Evolutionary conservation across 139 green algal species (phyloP), one percentile per base, ranked within the genome.

Genomic region (Gonium pectorale): DNA sequence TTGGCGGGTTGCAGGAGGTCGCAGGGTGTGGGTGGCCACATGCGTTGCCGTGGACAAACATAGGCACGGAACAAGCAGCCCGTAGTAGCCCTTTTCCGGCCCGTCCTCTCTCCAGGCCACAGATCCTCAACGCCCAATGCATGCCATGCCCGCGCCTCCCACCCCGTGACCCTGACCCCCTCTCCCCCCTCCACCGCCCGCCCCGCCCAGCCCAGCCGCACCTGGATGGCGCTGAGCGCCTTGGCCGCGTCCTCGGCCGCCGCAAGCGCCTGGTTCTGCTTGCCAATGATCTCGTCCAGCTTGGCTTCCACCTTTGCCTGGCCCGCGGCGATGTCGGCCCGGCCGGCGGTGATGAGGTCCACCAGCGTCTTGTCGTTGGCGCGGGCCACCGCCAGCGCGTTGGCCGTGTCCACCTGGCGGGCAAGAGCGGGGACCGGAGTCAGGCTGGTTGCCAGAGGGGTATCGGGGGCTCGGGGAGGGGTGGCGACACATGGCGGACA

Each of bases 241-340:
- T 31, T 59, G 1, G 56, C 49, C 19, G 86, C 83, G 41, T 79
- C 51, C 38, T 89, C 64, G 33, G 86, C 86, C n/a, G 79, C 80
- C 26, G 86, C 74, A n/a, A 88, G 70, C 59, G 88, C 85, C 66
- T 89, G 49, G 60, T 93, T 78, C 86, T 93, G 92, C 83, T 93
- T 94, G 71, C 92, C 89, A 29, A 96, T 89, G 78, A 95, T 95
- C 83, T 89, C 84, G 51, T 93, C 86, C 54, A 96, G 89, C 81
- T 93, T 88, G 59, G 59, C 49, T 59, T 92, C 89, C 7, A 95
- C 86, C 0, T 69, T 54, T 13, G 81, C 43, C 86, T 95, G 91
- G 24, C 90, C 90, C 2, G 83, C 44, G 29, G 74, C n/a, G 52
- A 96, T 97, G 66, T 94, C 88, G 13, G 85, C 71, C 6, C 91